phyloP scores from a whole-genome alignment of 192 early-diverging fungal genomes.

The Ramicandelaber brevisporus region DNA sequence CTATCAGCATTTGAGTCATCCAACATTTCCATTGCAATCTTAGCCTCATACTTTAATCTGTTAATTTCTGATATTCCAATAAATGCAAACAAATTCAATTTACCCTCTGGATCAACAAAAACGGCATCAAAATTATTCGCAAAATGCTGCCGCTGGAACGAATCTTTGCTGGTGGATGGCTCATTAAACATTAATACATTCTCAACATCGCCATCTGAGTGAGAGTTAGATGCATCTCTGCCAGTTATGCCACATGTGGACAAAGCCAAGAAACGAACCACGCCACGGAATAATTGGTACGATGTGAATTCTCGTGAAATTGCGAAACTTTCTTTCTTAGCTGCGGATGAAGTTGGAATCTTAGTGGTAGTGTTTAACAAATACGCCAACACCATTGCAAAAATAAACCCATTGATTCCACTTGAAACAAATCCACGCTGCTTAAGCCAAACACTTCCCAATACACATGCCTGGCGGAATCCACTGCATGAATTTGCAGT shows the following conservation, averaged over 20 bases:
- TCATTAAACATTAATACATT: constrained; percentile 17
- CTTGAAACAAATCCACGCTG: constrained; percentile 57
- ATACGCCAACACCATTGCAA: constrained; percentile 69
- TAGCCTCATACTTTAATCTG: no score
- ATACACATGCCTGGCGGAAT: constrained; percentile 51
- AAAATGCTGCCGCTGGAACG: constrained; percentile 38
- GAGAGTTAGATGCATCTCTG: no score
- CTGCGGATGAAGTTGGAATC: constrained; percentile 30
- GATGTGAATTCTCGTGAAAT: no score
- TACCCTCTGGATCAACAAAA: constrained; percentile 61
- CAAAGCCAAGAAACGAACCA: constrained; percentile 61
- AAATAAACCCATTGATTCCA: constrained; percentile 54
- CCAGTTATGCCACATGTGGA: no score
- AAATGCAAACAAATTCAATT: constrained; percentile 67
- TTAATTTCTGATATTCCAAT: no score
- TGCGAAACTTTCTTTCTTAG: no score
- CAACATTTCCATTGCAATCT: no score
- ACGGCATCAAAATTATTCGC: constrained; percentile 39
- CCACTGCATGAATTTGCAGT: constrained; percentile 39
- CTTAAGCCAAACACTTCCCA: constrained; percentile 64
- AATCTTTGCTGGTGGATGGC: constrained; percentile 5
- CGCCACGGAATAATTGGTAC: constrained; percentile 65
- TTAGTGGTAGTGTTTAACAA: constrained; percentile 34
- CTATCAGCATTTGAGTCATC: no score
- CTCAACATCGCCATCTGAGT: constrained; percentile 13